Evolutionary conservation across 495 filamentous ascomycete genomes (phyloP), one percentile per base, ranked within the genome.

Genomic region (Neurospora africana): DNA sequence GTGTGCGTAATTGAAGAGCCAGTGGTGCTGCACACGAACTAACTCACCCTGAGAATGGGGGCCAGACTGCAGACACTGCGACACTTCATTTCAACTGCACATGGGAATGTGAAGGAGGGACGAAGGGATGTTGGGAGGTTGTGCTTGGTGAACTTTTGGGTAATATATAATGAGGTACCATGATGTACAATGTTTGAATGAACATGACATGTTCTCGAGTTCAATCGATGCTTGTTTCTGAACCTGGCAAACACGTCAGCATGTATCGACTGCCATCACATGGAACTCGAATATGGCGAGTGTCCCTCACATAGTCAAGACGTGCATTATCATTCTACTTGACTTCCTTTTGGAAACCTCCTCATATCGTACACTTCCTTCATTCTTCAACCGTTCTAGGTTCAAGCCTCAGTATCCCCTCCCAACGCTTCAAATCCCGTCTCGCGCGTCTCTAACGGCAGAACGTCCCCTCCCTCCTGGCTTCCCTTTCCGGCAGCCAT

Each of bases 371-470:
- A 61, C 53, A 61, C 23, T 61, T 61, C 6, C 53, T 30, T 33
- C 53, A 61, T 33, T 30, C 27, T 61, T 61, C 53, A 30, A 30
- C 17, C 71, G 23, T 65, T 47, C 9, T 38, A 33, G 35, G 23
- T 43, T 40, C 40, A 17, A 30, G 70, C 47, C 72, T 30, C 43
- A 23, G 21, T 47, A 13, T 37, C 37, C 15, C 70, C 69, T 17
- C 70, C 70, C 74, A 82, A 35, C 23, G 68, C 76, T 4, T 17
- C 70, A 72, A 75, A 81, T 61, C 73, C 69, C 8, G 75, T 75
- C 72, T 79, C 13, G 15, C 53, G 23, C 53, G 53, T 53, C 15
- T 41, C 67, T 33, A 67, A 33, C 21, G 70, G 53, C 10, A 17
- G 61, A 9, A 15, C 40, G 36, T 37, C 69, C 10, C 35, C 69